Percentiles rank a stretch among this genome's conserved stretches.
Conservation (phyloP, 1,284 basidiomycete genomes). For the Pseudozyma flocculosa region DNA sequence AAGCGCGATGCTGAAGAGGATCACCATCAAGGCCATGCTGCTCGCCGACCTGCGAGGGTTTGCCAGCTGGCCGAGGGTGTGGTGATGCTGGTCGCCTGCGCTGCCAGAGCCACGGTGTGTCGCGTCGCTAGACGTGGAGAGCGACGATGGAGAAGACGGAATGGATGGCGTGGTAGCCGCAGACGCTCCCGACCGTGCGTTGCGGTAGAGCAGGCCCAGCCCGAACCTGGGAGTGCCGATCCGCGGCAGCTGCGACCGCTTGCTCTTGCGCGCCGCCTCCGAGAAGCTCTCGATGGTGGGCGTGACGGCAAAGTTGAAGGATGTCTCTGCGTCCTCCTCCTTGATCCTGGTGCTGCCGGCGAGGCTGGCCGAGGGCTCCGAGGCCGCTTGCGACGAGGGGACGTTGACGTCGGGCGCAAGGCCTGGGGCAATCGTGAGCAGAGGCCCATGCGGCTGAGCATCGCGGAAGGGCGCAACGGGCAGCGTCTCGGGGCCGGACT, state of each 20-base stretch:
- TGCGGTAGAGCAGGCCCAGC: background rate
- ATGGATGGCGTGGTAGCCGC: background rate
- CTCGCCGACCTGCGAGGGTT: conserved; percentile 4
- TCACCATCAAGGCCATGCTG: conserved; percentile 25
- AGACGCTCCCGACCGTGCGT: background rate
- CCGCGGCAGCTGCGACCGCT: background rate
- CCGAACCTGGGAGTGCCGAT: background rate
- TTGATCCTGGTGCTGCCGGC: background rate
- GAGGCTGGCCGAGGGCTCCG: background rate
- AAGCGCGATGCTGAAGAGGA: conserved; percentile 23
- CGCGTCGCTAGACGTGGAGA: background rate
- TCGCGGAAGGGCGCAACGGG: background rate
- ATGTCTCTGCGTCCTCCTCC: background rate
- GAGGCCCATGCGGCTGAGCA: background rate
- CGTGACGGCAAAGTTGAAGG: conserved; percentile 22
- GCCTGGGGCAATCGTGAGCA: background rate
- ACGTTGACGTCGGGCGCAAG: background rate
- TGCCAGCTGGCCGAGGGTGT: too few relatives aligned
- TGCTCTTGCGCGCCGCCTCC: background rate
- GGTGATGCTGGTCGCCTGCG: background rate
- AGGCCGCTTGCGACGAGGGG: background rate
- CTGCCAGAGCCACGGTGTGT: background rate
- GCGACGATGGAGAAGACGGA: background rate
- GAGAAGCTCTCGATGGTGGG: conserved; percentile 16
- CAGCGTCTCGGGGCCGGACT: background rate